These are phyloP conservation scores for Trifolium pratense DNA, from an alignment of 306 rosid genomes.

Conservation along the genomic window DNA sequence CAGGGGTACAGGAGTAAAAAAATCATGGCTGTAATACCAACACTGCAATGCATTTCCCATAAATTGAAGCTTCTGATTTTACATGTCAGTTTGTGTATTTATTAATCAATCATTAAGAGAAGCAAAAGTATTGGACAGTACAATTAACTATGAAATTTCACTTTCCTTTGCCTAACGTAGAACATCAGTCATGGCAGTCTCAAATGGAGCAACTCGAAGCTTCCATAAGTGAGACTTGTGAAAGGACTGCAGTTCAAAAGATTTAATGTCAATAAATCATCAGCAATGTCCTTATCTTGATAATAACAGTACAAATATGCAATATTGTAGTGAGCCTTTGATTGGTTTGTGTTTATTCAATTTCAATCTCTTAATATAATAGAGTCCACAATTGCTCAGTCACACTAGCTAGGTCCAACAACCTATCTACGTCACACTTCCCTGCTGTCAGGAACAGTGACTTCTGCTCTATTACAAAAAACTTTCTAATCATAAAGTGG, in stretches of 20 bases:
- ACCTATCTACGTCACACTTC: conserved; percentile 24
- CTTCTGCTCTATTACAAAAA: neutral
- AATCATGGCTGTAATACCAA: too few relatives aligned
- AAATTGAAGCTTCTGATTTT: too few relatives aligned
- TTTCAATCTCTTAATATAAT: conserved; percentile 28
- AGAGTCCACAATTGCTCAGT: conserved; percentile 13
- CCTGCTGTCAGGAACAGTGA: conserved; percentile 24
- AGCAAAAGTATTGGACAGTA: too few relatives aligned
- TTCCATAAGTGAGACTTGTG: conserved; percentile 94
- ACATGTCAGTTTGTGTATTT: too few relatives aligned
- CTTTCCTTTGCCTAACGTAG: conserved; percentile 99
- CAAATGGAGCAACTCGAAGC: conserved; percentile 95
- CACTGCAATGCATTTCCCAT: too few relatives aligned
- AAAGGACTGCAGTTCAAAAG: conserved; percentile 67
- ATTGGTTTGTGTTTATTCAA: conserved; percentile 8
- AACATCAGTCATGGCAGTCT: conserved; percentile 99
- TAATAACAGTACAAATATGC: conserved; percentile 27
- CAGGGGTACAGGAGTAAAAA: too few relatives aligned
- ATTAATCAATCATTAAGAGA: too few relatives aligned
- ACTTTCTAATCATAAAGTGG: conserved; percentile 4
- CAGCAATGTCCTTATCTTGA: conserved; percentile 9
- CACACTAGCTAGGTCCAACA: conserved; percentile 36
- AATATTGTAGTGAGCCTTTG: conserved; percentile 37
- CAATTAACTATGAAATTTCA: too few relatives aligned
- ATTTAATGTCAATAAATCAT: conserved; percentile 37